These are phyloP conservation scores for Ceratocystis ficicola DNA, from an alignment of 2,329 filamentous ascomycete species.

Conservation along the genomic window DNA sequence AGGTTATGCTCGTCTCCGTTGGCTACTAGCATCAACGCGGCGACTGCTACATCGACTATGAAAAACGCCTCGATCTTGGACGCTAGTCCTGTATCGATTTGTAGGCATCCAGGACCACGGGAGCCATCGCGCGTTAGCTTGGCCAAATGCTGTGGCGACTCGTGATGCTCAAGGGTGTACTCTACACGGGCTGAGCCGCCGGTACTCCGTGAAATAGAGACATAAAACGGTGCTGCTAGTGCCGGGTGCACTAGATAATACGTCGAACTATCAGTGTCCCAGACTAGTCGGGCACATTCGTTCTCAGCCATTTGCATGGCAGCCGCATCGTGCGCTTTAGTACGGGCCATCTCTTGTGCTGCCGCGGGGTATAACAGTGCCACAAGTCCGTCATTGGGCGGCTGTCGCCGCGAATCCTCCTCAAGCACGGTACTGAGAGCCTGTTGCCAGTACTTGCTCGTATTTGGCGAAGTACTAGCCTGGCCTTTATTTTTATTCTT, in stretches of 20 bases:
- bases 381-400: conserved; percentile 50
- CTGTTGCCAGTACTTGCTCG: conserved; percentile 43
- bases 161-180: conserved; percentile 53
- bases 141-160: conserved; percentile 48
- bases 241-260: conserved; percentile 54
- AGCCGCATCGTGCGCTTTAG: conserved; percentile 38
- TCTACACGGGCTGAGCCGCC: conserved; percentile 44
- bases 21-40: conserved; percentile 48
- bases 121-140: conserved; percentile 43
- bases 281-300: conserved; percentile 60
- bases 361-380: conserved; percentile 56
- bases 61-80: conserved; percentile 49
- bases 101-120: conserved; percentile 44
- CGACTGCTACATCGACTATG: conserved; percentile 49
- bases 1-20: conserved; percentile 42
- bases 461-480: conserved; percentile 25
- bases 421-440: conserved; percentile 48
- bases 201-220: conserved; percentile 43
- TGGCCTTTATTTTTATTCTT: conserved; percentile 22
- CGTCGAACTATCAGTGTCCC: conserved; percentile 48
- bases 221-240: conserved; percentile 50
- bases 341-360: conserved; percentile 50
- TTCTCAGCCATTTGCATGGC: conserved; percentile 52
- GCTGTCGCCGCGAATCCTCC: conserved; percentile 40
- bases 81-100: conserved; percentile 50